phyloP scores from a whole-genome alignment of 1,139 yeast genomes.

The Sugiyamaella paludigena region DNA sequence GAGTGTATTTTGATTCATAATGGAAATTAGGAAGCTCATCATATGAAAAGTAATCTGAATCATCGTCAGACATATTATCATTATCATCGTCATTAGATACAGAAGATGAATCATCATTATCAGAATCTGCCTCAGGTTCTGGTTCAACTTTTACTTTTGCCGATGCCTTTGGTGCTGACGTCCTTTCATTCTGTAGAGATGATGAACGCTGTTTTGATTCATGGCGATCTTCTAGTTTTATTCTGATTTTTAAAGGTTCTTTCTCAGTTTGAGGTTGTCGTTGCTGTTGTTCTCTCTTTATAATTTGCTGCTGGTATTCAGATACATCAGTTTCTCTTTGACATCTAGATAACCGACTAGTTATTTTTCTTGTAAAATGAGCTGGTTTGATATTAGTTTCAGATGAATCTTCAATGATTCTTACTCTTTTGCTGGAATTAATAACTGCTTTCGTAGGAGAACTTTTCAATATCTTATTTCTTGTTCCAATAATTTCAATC shows the following conservation, averaged over 20 bases:
- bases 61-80: conserved; percentile 7
- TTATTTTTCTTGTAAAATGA: background rate
- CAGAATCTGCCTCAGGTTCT: background rate
- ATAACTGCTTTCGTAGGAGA: background rate
- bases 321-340: background rate
- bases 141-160: conserved; percentile 1
- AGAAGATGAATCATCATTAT: conserved; percentile 4
- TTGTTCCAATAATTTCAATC: background rate
- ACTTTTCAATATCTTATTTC: background rate
- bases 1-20: conserved; percentile 24
- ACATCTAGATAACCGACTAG: conserved; percentile 7
- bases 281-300: background rate
- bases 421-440: background rate
- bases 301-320: background rate
- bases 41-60: conserved; percentile 18
- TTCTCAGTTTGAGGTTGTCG: background rate
- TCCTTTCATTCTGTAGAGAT: too few relatives aligned
- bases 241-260: conserved; percentile 3
- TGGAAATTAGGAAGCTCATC: conserved; percentile 26
- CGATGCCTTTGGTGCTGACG: background rate
- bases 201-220: background rate
- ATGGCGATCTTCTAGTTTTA: conserved; percentile 2
- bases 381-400: too few relatives aligned
- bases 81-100: conserved; percentile 6
- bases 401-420: conserved; percentile 7